These are phyloP conservation scores for Astragalus glycyphyllos DNA, from an alignment of 306 rosid genomes.

Conservation along the genomic window DNA sequence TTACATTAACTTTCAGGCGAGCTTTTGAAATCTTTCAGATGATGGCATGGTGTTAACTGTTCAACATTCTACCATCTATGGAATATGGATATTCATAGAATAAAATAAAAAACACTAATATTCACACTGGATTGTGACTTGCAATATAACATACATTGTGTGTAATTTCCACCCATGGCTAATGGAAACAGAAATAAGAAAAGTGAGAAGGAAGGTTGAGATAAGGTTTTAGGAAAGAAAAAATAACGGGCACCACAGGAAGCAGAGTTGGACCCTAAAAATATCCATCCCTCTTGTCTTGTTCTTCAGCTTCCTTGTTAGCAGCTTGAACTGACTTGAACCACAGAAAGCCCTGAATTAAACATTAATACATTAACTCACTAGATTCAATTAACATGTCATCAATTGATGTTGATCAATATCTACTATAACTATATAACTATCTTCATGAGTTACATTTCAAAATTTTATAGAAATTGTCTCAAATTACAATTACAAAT, in stretches of 20 bases:
- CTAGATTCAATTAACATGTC: not conserved
- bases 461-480: too few relatives aligned
- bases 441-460: not conserved
- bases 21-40: too few relatives aligned
- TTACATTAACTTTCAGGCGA: too few relatives aligned
- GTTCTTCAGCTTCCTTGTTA: slow-evolving; percentile 97
- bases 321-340: slow-evolving; percentile 88
- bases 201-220: not conserved
- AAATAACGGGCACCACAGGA: not conserved
- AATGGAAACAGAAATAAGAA: not conserved
- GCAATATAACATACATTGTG: slow-evolving; percentile 8
- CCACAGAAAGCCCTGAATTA: slow-evolving; percentile 83
- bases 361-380: slow-evolving; percentile 32
- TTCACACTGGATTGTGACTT: slow-evolving; percentile 18
- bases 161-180: slow-evolving; percentile 11
- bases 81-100: not conserved
- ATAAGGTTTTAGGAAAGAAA: not conserved
- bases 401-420: not conserved
- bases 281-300: slow-evolving; percentile 92
- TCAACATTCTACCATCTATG: not conserved
- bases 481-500: too few relatives aligned
- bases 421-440: not conserved
- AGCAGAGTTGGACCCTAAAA: slow-evolving; percentile 40
- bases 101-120: slow-evolving; percentile 5
- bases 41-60: not conserved